Percentiles rank a stretch among this genome's conserved stretches.
These are phyloP conservation scores for Arthrobotrys sinensis DNA, from an alignment of 2,329 filamentous ascomycete genomes.

Conservation along the genomic window DNA sequence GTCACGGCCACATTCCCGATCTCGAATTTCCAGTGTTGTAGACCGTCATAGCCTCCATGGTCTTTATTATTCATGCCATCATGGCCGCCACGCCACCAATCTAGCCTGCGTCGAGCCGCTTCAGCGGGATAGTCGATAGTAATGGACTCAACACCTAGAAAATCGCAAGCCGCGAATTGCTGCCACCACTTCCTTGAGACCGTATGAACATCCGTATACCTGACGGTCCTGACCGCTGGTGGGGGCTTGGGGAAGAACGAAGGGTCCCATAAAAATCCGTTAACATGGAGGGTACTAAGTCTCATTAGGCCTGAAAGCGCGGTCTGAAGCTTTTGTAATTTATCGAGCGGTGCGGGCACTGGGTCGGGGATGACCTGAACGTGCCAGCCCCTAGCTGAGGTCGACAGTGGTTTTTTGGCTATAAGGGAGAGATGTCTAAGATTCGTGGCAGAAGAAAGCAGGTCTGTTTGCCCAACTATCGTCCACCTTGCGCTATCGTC, in stretches of 20 bases:
- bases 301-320: neutral
- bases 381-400: too few relatives aligned
- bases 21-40: conserved; percentile 1
- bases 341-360: neutral
- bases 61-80: neutral
- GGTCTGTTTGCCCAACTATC: too few relatives aligned
- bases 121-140: neutral
- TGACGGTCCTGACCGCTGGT: neutral
- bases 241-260: neutral
- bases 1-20: neutral
- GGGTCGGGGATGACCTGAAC: neutral
- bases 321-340: neutral
- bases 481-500: too few relatives aligned
- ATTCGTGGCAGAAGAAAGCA: neutral
- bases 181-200: neutral
- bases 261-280: neutral
- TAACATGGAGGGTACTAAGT: neutral
- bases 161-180: neutral
- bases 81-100: conserved; percentile 5
- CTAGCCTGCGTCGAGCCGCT: neutral
- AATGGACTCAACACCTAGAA: neutral
- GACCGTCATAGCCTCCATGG: neutral
- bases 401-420: neutral
- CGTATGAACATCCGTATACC: neutral
- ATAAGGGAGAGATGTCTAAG: too few relatives aligned